Evolutionary conservation across 169 alveolate species (phyloP), one percentile per base, ranked within the genome.

Genomic region (Plasmodium vivax): DNA sequence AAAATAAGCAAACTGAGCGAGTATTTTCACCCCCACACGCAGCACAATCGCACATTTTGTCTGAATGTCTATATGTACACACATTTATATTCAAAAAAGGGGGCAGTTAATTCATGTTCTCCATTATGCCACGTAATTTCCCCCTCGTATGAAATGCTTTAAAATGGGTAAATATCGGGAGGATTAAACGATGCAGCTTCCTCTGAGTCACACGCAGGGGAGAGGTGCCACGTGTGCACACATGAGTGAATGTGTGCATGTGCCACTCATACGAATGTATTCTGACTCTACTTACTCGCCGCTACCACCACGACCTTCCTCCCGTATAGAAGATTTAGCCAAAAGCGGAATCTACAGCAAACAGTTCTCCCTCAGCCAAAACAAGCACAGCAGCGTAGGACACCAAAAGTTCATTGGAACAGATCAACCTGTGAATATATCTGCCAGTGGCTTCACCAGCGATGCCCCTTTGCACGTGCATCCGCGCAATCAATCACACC

Each of bases 321-420:
- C 54, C 32, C 47, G 23, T 19, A 51, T 87, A 75, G 85, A 75
- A 71, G 93, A 87, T 36, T 56, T 87, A 36, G 81, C 47, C 54
- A 87, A 75, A 36, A 87, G 93, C 32, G 93, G 77, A 75, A 32
- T 87, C 62, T 75, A 87, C 58, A 87, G 85, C 54, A 87, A 87
- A 71, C 93, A 87, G 68, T 87, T 87, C 81, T 75, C 93, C 71
- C 51, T 87, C 30, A 87, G 93, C 72, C 93, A 87, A 54, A 87
- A 54, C 47, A 87, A 87, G 19, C 93, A 87, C 87, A 87, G 58
- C 41, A 87, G 87, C 54, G 93, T 87, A 87, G n/a, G 62, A 23
- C 16, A 75, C 32, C 9, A 75, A 83, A 83, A 30, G 23, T 10
- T 43, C 47, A 73, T 36, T 38, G n/a, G 19, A 38, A 19, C 23